Base-by-base conservation (phyloP, 1,284 basidiomycete species). In the Neotropicomus parvogracilis region DNA sequence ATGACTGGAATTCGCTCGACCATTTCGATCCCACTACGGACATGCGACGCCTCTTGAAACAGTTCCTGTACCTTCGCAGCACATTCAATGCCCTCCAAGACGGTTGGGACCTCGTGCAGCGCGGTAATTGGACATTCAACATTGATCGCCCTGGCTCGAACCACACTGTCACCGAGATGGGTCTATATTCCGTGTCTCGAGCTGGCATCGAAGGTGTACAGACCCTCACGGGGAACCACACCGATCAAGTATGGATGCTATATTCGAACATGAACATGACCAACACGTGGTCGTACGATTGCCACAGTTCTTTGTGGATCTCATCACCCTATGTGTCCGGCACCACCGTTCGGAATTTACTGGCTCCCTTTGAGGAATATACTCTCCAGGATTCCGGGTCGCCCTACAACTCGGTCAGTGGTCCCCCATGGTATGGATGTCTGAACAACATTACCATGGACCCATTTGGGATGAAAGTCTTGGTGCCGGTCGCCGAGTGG, bases 21-120 rank as follows among this genome's bases (percentile, higher is more conserved):
- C 92, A 95, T 66, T 94, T 95, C 65, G 92, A 95, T 67, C 90
- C 91, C 27, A 94, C 91, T 0, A 72, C 83, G 3, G 82, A 87
- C 57, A 77, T 78, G 32, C 81, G 86, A 33, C 83, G 91, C 44
- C 66, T 90, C 49, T 82, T 90, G 57, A 67, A 79, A 27, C 88
- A 88, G 49, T 84, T 91, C 69, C 69, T 85, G 52, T 75, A 81
- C 58, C 73, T 94, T 24, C 85, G 92, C 36, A 64, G 65, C 2
- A 65, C 75, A 14, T 95, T 85, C 66, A 79, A 75, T 21, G 75
- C 87, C 1, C 73, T 95, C 8, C 88, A 90, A 65, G 92, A 95
- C 59, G 92, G 92, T 4, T 90, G 85, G 60, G 78, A 83, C 59
- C 79, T 95, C 21, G 80, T 84, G 12, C 81, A 87, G 53, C 77